Percentiles rank a stretch among this genome's conserved stretches.
These are phyloP conservation scores for Trichophyton benhamiae DNA, from an alignment of 2,329 filamentous ascomycete genomes.

Conservation along the genomic window DNA sequence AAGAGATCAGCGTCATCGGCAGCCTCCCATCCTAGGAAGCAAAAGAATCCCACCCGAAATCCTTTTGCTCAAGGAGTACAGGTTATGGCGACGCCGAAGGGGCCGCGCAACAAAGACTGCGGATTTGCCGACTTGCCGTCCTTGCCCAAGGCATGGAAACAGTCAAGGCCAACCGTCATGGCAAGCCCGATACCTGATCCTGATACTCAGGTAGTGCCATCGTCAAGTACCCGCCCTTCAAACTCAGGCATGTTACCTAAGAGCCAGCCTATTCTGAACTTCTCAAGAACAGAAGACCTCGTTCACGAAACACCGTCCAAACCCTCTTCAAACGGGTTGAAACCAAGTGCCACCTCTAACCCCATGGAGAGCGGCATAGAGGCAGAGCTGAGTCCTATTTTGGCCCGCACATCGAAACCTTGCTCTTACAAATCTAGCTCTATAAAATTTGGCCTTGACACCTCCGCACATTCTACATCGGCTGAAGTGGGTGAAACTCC, in stretches of 20 bases:
- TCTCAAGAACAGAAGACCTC: neutral
- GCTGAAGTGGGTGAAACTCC: neutral
- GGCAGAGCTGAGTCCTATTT: constrained; percentile 4
- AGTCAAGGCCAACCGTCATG: neutral
- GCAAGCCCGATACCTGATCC: neutral
- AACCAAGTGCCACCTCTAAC: neutral
- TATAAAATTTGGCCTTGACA: neutral
- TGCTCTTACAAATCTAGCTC: neutral
- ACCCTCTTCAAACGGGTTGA: neutral
- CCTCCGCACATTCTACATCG: neutral
- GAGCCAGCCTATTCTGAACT: neutral
- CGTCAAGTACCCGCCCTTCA: neutral
- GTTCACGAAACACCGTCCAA: constrained; percentile 31
- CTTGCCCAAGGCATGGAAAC: neutral
- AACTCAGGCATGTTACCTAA: neutral
- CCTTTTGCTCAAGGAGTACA: constrained; percentile 34
- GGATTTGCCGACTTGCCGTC: neutral
- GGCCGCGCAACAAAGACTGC: constrained; percentile 12
- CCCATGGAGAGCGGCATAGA: constrained; percentile 1
- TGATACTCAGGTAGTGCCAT: neutral
- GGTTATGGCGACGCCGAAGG: constrained; percentile 37
- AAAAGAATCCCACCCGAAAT: constrained; percentile 32
- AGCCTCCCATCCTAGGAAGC: constrained; percentile 25
- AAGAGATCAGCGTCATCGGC: constrained; percentile 15
- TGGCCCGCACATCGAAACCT: constrained; percentile 5